phyloP scores from a whole-genome alignment of 345 rosid species.

The Euclidium syriacum region DNA sequence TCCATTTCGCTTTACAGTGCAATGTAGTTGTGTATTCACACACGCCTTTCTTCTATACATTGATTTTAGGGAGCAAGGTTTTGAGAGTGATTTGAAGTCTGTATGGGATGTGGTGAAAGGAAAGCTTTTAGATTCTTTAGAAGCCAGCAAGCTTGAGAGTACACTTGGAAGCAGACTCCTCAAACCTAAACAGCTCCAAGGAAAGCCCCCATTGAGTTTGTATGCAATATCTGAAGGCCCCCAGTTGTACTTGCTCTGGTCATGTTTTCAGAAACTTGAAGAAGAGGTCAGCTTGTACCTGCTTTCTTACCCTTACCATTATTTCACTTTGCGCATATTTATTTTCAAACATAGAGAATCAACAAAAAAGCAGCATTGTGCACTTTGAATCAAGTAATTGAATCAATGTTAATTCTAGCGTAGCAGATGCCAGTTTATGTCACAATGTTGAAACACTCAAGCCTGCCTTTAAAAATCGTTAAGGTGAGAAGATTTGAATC shows the following conservation, averaged over 20 bases:
- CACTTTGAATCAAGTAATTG: neutral
- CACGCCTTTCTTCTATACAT: constrained; percentile 16
- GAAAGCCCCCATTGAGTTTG: constrained; percentile 56
- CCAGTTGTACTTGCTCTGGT: constrained; percentile 62
- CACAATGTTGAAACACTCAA: neutral
- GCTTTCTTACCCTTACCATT: constrained; percentile 22
- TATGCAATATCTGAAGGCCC: constrained; percentile 68
- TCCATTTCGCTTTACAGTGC: neutral
- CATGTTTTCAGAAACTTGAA: constrained; percentile 64
- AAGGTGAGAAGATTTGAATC: neutral
- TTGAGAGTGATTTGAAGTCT: constrained; percentile 31
- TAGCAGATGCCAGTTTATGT: constrained; percentile 1
- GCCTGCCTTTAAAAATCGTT: neutral
- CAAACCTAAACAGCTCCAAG: constrained; percentile 39
- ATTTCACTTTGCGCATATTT: neutral
- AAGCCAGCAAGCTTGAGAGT: constrained; percentile 38
- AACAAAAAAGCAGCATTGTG: neutral
- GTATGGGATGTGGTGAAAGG: constrained; percentile 61
- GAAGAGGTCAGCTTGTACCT: constrained; percentile 62
- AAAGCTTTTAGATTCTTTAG: constrained; percentile 70
- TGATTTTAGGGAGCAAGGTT: constrained; percentile 39
- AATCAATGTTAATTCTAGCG: neutral
- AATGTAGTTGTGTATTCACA: neutral
- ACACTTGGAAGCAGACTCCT: constrained; percentile 36
- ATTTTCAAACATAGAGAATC: neutral